phyloP scores from a whole-genome alignment of 1,284 basidiomycete genomes.

The Malassezia sp. region DNA sequence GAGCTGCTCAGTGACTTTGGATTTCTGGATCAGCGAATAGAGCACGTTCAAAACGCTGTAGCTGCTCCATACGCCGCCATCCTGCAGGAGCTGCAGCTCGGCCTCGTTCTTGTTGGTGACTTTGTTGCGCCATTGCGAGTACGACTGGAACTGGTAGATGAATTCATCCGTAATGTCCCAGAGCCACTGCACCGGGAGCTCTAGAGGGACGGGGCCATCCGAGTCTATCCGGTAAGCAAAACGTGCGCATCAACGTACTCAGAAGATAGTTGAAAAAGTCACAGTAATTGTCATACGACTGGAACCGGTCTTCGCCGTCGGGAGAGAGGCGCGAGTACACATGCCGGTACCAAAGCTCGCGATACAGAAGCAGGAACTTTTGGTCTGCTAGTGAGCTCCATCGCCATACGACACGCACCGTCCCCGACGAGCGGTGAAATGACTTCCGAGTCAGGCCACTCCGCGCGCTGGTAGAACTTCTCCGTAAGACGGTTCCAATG shows the following conservation, averaged over 20 bases:
- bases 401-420: no score
- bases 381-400: no score
- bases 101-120: constrained; percentile 76
- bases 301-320: constrained; percentile 92
- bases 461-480: constrained; percentile 82
- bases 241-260: no score
- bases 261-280: constrained; percentile 92
- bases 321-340: constrained; percentile 90
- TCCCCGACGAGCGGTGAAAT: constrained; percentile 71
- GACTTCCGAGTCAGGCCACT: constrained; percentile 95
- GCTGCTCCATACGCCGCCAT: constrained; percentile 70
- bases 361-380: constrained; percentile 80
- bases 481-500: constrained; percentile 94
- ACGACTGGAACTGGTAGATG: constrained; percentile 92
- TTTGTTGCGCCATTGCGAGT: constrained; percentile 73
- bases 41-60: constrained; percentile 95
- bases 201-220: constrained; percentile 78
- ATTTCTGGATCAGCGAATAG: constrained; percentile 95
- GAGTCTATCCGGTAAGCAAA: no score
- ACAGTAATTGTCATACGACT: constrained; percentile 97
- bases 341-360: constrained; percentile 80
- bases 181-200: constrained; percentile 91
- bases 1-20: constrained; percentile 85
- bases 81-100: constrained; percentile 51
- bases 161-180: constrained; percentile 99